Conservation (phyloP, 768 basidiomycete genomes). For the Russula emetica region DNA sequence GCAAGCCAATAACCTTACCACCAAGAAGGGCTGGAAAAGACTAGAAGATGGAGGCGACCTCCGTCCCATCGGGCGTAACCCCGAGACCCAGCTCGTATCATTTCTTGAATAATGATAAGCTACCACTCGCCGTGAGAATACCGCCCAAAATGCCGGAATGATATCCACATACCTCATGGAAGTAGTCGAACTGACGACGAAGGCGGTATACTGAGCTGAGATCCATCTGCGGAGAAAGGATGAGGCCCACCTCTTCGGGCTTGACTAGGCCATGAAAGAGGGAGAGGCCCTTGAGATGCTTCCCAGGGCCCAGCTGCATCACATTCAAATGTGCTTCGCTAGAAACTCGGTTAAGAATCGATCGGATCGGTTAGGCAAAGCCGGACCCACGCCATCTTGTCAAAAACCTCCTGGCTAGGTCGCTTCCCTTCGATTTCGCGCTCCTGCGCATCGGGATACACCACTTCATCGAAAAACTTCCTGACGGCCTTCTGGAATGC, state of each 20-base stretch:
- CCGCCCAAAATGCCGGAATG: neutral
- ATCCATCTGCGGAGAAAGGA: neutral
- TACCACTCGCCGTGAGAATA: constrained; percentile 12
- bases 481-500: constrained; percentile 56
- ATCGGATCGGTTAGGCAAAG: neutral
- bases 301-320: constrained; percentile 93
- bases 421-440: constrained; percentile 87
- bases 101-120: constrained; percentile 36
- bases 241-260: constrained; percentile 51
- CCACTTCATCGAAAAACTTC: constrained; percentile 62
- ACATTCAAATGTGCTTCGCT: constrained; percentile 74
- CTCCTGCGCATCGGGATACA: constrained; percentile 48
- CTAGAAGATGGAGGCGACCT: constrained; percentile 29
- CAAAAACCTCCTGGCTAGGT: constrained; percentile 71
- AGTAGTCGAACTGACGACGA: constrained; percentile 67
- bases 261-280: constrained; percentile 72
- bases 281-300: constrained; percentile 73
- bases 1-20: constrained; percentile 79
- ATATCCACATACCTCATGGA: constrained; percentile 58
- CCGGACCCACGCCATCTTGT: constrained; percentile 68
- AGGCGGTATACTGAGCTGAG: neutral
- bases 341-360: constrained; percentile 25
- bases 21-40: constrained; percentile 46
- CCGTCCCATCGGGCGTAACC: constrained; percentile 73
- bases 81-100: constrained; percentile 54